phyloP scores from a whole-genome alignment of 2,329 filamentous ascomycete species.

The Incumbomyces delicatus region DNA sequence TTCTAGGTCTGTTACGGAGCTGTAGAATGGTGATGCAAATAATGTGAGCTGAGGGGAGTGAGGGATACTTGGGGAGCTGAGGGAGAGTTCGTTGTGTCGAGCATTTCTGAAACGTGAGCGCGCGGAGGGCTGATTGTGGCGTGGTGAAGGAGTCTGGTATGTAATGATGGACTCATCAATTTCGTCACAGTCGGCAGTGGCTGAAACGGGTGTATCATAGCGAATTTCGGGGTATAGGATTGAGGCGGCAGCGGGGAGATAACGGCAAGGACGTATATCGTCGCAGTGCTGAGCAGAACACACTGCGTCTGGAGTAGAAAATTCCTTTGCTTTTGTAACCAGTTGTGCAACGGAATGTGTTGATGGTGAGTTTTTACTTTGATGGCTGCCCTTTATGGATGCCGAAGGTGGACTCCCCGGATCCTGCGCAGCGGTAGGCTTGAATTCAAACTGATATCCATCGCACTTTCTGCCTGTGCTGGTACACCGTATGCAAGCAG shows the following conservation, averaged over 20 bases:
- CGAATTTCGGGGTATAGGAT: not conserved
- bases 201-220: not conserved
- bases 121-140: not conserved
- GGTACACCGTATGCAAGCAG: conserved; percentile 23
- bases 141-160: not conserved
- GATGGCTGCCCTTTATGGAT: not conserved
- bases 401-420: not conserved
- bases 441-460: conserved; percentile 17
- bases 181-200: not conserved
- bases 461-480: conserved; percentile 27
- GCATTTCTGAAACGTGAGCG: too few species aligned
- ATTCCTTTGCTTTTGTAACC: too few species aligned
- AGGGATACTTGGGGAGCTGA: conserved; percentile 9
- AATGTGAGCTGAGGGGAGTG: conserved; percentile 18
- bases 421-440: not conserved
- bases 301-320: not conserved
- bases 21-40: conserved; percentile 21
- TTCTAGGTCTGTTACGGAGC: conserved; percentile 18
- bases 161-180: not conserved
- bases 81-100: conserved; percentile 12
- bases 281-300: not conserved
- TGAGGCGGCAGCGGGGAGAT: not conserved
- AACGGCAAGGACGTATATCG: not conserved
- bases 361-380: not conserved
- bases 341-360: too few species aligned